A percentile compares a stretch with the other conserved stretches of the same genome.
These are phyloP conservation scores for Erodium chrysanthum DNA, from an alignment of 441 rosid genomes.

Conservation along the genomic window DNA sequence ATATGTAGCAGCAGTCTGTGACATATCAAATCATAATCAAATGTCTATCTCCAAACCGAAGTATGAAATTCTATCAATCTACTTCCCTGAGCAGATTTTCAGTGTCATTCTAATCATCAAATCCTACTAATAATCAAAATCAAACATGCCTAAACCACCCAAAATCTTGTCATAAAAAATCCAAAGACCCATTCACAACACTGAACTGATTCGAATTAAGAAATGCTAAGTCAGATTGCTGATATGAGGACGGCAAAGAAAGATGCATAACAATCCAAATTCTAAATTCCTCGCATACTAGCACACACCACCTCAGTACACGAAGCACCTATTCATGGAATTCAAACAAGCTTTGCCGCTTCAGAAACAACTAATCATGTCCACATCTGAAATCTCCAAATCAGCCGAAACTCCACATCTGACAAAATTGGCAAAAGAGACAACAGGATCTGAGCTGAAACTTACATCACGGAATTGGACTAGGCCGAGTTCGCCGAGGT, in stretches of 20 bases:
- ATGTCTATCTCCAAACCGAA: not conserved
- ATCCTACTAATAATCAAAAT: not conserved
- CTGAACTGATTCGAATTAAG: not conserved
- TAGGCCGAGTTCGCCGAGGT: conserved; percentile 92
- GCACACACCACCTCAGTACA: not conserved
- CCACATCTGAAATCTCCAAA: too few species aligned
- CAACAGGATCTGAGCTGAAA: conserved; percentile 31
- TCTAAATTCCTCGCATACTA: not conserved
- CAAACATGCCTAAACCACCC: not conserved
- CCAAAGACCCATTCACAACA: not conserved
- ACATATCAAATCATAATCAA: not conserved
- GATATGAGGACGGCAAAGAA: not conserved
- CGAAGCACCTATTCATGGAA: not conserved
- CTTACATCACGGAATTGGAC: conserved; percentile 90
- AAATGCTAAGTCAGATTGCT: not conserved
- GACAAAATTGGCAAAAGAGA: conserved; percentile 10
- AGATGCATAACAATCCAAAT: not conserved
- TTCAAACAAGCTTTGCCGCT: not conserved
- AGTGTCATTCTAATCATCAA: not conserved
- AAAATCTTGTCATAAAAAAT: not conserved
- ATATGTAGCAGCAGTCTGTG: not conserved
- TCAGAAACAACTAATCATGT: not conserved
- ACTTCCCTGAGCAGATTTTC: not conserved
- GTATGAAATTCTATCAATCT: not conserved
- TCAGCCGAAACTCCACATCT: not conserved